Conservation (phyloP, 2,329 filamentous ascomycete species). For the Neofusicoccum kwambonambiense region DNA sequence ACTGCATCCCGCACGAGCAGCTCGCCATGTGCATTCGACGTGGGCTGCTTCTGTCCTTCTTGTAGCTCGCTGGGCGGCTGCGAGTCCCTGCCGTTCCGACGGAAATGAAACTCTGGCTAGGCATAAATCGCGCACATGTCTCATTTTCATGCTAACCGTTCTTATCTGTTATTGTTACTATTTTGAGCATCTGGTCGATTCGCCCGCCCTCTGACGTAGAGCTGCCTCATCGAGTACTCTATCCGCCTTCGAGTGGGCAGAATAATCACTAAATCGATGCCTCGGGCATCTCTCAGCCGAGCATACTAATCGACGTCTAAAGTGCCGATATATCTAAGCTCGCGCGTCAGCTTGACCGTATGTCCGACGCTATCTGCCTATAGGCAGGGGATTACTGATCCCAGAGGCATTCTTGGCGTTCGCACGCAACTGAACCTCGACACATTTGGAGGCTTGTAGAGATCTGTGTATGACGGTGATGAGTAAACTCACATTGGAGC, state of each 20-base stretch:
- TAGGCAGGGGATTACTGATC: neutral
- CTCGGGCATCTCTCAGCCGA: neutral
- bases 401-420: neutral
- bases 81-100: neutral
- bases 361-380: no score
- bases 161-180: neutral
- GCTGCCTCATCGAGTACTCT: neutral
- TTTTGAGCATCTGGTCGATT: neutral
- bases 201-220: neutral
- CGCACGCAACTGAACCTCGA: neutral
- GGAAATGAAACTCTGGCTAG: constrained; percentile 3
- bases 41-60: neutral
- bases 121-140: constrained; percentile 9
- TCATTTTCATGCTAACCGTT: neutral
- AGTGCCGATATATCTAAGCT: no score
- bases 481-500: neutral
- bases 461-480: neutral
- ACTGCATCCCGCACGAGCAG: neutral
- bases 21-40: neutral
- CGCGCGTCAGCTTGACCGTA: no score
- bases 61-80: neutral
- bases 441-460: neutral
- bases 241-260: neutral
- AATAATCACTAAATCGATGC: neutral
- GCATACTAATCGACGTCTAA: neutral